Evolutionary conservation across 495 filamentous ascomycete genomes (phyloP), one percentile per base, ranked within the genome.

Genomic region (Podospora bellae-mahoneyi): DNA sequence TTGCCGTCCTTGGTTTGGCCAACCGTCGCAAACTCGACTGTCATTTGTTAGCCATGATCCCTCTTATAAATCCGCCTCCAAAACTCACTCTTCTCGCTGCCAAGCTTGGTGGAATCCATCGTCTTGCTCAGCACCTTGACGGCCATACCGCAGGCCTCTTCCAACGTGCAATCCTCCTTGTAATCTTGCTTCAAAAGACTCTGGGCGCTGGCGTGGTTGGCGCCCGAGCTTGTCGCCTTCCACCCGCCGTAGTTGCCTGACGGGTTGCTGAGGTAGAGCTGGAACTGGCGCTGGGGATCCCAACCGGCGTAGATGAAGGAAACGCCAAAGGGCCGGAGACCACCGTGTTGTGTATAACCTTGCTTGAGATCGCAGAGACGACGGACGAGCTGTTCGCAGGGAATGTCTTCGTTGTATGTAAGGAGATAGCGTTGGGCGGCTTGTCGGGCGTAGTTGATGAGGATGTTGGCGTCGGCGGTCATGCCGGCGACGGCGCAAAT

Each of bases 91-190:
- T 99, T 99, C 84, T 98, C 94, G 75, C 93, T 97, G 85, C 92
- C 96, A 74, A 99, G 80, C 85, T 97, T 98, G 5, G 95, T 97
- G 56, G 92, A 94, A 80, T 99, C 95, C 96, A 99, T 99, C 4
- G 95, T 99, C 88, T 99, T 99, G 86, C 94, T 97, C 70, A 99
- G 82, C 65, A 98, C 95, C 87, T 99, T 99, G 73, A 99, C 94
- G 23, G 95, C 95, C 87, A 97, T 89, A 55, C 88, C 94, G 82
- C 95, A 98, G 6, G 95, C 95, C 84, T 98, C 94, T 84, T 97
- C 92, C 77, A 99, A 80, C 70, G 91, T 88, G 75, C 92, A 96
- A 71, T 97, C 92, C 81, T 98, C 95, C 86, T 98, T 97, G 82
- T 98, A 99, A 79, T 99, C 95, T 78, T 99, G 95, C 87, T 99